A percentile compares a stretch with the other conserved stretches of the same genome.
These are phyloP conservation scores for Rutstroemia sp. DNA, from an alignment of 2,329 filamentous ascomycete genomes.

Conservation along the genomic window DNA sequence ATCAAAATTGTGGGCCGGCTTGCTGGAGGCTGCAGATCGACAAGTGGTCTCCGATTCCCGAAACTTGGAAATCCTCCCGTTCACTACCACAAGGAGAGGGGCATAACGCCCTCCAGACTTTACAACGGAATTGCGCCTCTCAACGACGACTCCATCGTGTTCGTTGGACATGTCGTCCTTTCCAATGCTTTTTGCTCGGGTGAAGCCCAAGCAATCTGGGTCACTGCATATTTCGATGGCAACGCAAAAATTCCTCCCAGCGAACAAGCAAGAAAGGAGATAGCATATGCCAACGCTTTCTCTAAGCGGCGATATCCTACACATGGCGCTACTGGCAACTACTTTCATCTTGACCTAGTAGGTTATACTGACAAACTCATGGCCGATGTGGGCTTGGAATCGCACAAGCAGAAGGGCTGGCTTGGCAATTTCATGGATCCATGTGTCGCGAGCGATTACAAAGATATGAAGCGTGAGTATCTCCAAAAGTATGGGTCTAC, in stretches of 20 bases:
- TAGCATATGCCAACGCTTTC: slow-evolving; percentile 4
- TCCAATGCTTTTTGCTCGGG: background rate
- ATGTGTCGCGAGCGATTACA: background rate
- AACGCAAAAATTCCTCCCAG: background rate
- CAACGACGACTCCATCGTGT: background rate
- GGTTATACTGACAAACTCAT: slow-evolving; percentile 5
- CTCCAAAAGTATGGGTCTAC: background rate
- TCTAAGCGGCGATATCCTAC: slow-evolving; percentile 7
- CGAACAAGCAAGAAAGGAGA: background rate
- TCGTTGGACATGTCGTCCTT: slow-evolving; percentile 2
- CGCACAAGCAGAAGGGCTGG: background rate
- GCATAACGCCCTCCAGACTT: slow-evolving; percentile 3
- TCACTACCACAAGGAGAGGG: background rate
- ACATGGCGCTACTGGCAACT: background rate
- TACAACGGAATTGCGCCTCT: slow-evolving; percentile 6
- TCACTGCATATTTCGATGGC: slow-evolving; percentile 8
- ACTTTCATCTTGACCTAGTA: slow-evolving; percentile 3
- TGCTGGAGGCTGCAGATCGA: slow-evolving; percentile 10
- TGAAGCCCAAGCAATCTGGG: slow-evolving; percentile 8
- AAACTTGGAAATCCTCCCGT: slow-evolving; percentile 4
- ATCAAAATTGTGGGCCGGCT: slow-evolving; percentile 19
- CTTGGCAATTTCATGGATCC: background rate
- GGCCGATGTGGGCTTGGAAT: background rate
- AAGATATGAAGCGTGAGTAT: background rate
- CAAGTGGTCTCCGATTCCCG: slow-evolving; percentile 1